Conservation (phyloP, 768 basidiomycete genomes). For the Amanita fuliginea region DNA sequence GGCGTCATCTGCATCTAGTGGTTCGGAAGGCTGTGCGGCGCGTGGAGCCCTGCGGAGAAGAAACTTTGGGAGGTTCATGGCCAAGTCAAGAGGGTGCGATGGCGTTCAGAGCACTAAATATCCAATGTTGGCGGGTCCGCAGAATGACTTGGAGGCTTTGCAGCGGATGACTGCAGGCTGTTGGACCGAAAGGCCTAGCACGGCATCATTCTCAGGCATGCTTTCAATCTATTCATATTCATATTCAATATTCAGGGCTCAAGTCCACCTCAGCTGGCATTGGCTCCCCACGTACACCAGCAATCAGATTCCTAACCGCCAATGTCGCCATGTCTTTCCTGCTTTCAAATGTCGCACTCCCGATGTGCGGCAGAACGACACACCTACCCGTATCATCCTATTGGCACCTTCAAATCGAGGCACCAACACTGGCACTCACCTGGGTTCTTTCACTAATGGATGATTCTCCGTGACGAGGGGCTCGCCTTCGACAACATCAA, state of each 20-base stretch:
- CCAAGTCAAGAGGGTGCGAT: too few relatives aligned
- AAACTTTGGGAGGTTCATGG: slow-evolving; percentile 2
- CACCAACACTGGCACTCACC: slow-evolving; percentile 27
- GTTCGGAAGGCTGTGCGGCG: background rate
- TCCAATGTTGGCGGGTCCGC: too few relatives aligned
- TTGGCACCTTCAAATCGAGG: background rate
- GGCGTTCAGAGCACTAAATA: background rate
- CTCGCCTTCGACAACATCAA: slow-evolving; percentile 94
- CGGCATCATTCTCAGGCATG: background rate
- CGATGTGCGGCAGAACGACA: slow-evolving; percentile 83
- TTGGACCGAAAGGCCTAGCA: background rate
- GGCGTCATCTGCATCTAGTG: background rate
- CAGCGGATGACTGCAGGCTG: background rate
- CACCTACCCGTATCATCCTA: slow-evolving; percentile 32
- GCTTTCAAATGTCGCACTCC: slow-evolving; percentile 81
- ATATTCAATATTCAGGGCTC: too few relatives aligned
- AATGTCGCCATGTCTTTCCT: slow-evolving; percentile 72
- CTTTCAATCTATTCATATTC: too few relatives aligned
- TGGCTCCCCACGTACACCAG: slow-evolving; percentile 33
- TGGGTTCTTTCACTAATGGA: slow-evolving; percentile 67
- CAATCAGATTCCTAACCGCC: slow-evolving; percentile 59
- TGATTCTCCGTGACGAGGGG: slow-evolving; percentile 67
- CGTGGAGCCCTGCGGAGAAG: slow-evolving; percentile 2
- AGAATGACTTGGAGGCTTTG: too few relatives aligned
- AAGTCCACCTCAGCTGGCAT: slow-evolving; percentile 50